Evolutionary conservation across 2,329 filamentous ascomycete species (phyloP).

Genomic region (Epichloe brachyelytri): DNA sequence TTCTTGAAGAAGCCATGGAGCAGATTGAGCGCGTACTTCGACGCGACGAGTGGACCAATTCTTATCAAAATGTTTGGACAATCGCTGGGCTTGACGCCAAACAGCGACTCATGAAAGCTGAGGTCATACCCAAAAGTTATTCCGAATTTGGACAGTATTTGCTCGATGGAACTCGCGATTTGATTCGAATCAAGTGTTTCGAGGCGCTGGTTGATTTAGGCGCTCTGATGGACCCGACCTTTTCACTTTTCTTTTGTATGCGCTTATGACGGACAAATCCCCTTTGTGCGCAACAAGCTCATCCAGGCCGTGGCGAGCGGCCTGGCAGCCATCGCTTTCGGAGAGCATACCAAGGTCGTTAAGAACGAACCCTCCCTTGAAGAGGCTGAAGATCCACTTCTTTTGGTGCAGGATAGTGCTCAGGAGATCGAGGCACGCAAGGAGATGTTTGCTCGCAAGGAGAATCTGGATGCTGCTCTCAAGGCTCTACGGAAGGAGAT

Average conservation of each 20-base stretch:
- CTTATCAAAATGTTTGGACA: constrained; percentile 56
- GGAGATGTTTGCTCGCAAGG: constrained; percentile 51
- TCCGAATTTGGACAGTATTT: constrained; percentile 51
- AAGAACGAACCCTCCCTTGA: constrained; percentile 25
- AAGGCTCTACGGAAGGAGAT: constrained; percentile 30
- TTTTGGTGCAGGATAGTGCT: constrained; percentile 30
- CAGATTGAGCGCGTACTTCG: constrained; percentile 55
- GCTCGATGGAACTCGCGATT: constrained; percentile 49
- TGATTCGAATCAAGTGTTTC: constrained; percentile 53
- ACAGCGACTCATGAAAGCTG: constrained; percentile 49
- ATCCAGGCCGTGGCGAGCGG: constrained; percentile 47
- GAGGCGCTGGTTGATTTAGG: constrained; percentile 52
- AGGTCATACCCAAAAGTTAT: constrained; percentile 41
- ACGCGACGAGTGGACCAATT: constrained; percentile 56
- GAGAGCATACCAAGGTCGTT: constrained; percentile 38
- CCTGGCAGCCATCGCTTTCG: constrained; percentile 50
- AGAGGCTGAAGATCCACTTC: constrained; percentile 21
- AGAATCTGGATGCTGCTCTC: constrained; percentile 46
- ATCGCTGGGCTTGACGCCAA: constrained; percentile 49
- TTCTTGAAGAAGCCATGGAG: constrained; percentile 40
- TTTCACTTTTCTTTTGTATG: constrained; percentile 45
- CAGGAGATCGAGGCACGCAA: constrained; percentile 43
- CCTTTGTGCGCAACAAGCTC: constrained; percentile 46
- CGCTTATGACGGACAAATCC: constrained; percentile 48
- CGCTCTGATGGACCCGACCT: constrained; percentile 38